Conservation (phyloP, 352 stramenopile genomes). For the Phytopythium cucurbitacearum region DNA sequence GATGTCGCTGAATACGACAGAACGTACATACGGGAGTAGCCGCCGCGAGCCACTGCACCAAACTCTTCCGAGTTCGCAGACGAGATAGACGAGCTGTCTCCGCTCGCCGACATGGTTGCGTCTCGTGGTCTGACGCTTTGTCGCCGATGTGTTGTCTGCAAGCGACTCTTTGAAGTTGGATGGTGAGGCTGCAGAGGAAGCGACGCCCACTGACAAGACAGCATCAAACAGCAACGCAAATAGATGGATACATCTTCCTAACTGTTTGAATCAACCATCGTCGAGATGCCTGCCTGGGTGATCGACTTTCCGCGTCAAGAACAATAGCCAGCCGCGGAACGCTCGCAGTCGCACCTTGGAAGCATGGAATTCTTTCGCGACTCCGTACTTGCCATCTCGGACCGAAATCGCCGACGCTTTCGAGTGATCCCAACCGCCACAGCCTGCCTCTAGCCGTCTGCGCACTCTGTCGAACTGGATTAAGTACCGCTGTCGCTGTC, state of each 20-base stretch:
- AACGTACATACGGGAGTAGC: slow-evolving; percentile 68
- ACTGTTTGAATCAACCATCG: too few relatives aligned
- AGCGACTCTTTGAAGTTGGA: not conserved
- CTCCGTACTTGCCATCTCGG: slow-evolving; percentile 1
- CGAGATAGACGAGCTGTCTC: slow-evolving; percentile 29
- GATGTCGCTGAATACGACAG: slow-evolving; percentile 25
- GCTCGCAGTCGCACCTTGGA: not conserved
- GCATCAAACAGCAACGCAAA: too few relatives aligned
- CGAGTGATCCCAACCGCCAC: not conserved
- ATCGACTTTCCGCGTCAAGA: not conserved
- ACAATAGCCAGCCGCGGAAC: not conserved
- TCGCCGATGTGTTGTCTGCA: too few relatives aligned
- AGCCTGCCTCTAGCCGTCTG: not conserved
- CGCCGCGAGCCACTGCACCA: slow-evolving; percentile 39
- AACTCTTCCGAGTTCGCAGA: slow-evolving; percentile 57
- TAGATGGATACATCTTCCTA: too few relatives aligned
- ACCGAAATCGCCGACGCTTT: not conserved
- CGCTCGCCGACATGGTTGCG: slow-evolving; percentile 1
- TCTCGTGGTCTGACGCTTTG: not conserved
- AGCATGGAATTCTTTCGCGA: not conserved
- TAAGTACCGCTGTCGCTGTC: too few relatives aligned
- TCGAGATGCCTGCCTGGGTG: too few relatives aligned
- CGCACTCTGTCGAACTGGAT: too few relatives aligned
- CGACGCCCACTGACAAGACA: too few relatives aligned
- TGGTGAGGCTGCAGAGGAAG: not conserved